Evolutionary conservation across 2,329 filamentous ascomycete genomes (phyloP), one percentile per base, ranked within the genome.

Genomic region (Emergomyces africanus): DNA sequence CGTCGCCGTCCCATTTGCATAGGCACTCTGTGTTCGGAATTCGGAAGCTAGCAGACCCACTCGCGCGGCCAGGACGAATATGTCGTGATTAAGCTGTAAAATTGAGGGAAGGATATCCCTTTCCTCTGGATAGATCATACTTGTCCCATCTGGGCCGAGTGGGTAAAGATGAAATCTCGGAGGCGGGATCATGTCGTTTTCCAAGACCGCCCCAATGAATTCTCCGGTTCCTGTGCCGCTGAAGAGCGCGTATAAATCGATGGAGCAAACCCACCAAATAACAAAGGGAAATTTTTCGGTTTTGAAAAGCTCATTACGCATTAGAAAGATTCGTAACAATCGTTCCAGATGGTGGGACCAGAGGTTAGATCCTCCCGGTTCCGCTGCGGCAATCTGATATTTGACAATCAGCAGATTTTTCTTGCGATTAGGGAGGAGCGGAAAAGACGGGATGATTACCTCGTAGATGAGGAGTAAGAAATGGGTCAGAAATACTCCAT

Each of bases 381-480:
- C 76, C 6, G 75, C 74, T 25, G 74, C 75, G 25, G 76, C 74
- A 61, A 79, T 75, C 75, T 78, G 62, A 33, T 59, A 46, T 39
- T 46, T 37, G 20, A 39, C 28, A n/a, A 10, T 57, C 25, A 57
- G 9, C 4, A 28, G 18, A n/a, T 28, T 28, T 41, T 18, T 53
- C 35, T 48, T 6, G 6, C n/a, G 44, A 5, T 2, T 5, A 35
- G n/a, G n/a, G 30, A 9, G 8, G 18, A 25, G n/a, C 10, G 25
- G 51, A 15, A 25, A 25, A 25, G 14, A 54, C 18, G 9, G 20
- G 15, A n/a, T 18, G 23, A 5, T 68, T 61, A 81, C 78, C 70
- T 83, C 81, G 65, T 83, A 83, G 23, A 83, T 69, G 37, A 83
- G 74, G 8, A 83, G 73, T 3, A 83, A 69, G 61, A 82, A 82